Evolutionary conservation across 345 rosid genomes (phyloP).

Genomic region (Nephelium lappaceum): DNA sequence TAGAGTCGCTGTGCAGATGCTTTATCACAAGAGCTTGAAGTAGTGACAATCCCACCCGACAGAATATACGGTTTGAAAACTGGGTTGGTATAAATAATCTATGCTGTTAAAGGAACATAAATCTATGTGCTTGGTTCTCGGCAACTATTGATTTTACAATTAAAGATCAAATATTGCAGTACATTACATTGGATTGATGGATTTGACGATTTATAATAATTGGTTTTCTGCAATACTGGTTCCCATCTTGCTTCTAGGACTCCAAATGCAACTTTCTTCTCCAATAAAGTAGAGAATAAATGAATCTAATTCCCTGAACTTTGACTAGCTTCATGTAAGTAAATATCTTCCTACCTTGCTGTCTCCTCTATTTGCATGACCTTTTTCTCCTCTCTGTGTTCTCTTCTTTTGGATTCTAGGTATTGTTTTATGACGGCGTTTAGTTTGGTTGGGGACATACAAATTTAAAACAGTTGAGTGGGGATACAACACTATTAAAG

Average conservation of each 20-base stretch:
- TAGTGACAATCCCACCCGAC: constrained; percentile 71
- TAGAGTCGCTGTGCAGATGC: constrained; percentile 89
- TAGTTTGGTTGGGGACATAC: constrained; percentile 6
- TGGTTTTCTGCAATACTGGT: neutral
- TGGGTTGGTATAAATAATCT: constrained; percentile 54
- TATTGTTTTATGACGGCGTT: neutral
- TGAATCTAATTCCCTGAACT: constrained; percentile 14
- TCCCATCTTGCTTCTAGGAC: neutral
- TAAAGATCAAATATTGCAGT: neutral
- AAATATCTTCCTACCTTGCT: constrained; percentile 77
- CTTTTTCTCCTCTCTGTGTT: constrained; percentile 30
- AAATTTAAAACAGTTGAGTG: constrained; percentile 50
- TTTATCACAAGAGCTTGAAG: constrained; percentile 65
- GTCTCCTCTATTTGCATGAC: constrained; percentile 25
- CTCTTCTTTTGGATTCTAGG: constrained; percentile 12
- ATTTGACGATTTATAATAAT: neutral
- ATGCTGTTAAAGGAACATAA: neutral
- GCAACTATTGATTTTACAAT: neutral
- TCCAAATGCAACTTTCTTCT: neutral
- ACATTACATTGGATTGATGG: neutral
- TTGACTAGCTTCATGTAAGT: constrained; percentile 80
- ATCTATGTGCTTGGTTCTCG: neutral
- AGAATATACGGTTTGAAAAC: constrained; percentile 79
- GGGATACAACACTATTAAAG: constrained; percentile 74
- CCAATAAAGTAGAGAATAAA: constrained; percentile 3